Evolutionary conservation across 306 rosid genomes (phyloP).

Genomic region (Lagenaria siceraria): DNA sequence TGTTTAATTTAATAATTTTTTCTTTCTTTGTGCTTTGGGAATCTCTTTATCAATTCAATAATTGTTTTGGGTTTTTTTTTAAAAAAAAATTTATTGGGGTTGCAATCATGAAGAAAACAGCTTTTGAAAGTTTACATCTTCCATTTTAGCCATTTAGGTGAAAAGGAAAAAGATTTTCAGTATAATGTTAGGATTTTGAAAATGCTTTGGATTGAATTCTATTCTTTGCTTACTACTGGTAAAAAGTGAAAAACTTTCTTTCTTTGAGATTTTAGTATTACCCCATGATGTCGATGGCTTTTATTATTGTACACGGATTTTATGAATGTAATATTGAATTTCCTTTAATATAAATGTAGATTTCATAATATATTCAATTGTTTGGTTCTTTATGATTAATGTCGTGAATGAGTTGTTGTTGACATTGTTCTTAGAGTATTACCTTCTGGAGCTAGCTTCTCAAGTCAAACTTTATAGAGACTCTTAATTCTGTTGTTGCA

Average conservation of each 20-base stretch:
- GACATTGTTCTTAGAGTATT: not conserved
- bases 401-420: not conserved
- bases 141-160: not conserved
- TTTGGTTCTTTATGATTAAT: not conserved
- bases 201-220: not conserved
- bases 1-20: not conserved
- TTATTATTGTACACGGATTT: not conserved
- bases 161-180: not conserved
- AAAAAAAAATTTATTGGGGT: not conserved
- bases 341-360: not conserved
- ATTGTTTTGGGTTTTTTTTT: not conserved
- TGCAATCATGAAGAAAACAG: not conserved
- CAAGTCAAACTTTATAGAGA: not conserved
- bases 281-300: not conserved
- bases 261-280: not conserved
- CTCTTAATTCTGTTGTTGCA: not conserved
- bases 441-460: not conserved
- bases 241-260: not conserved
- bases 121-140: not conserved
- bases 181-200: not conserved
- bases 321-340: not conserved
- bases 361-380: not conserved
- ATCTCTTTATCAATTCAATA: not conserved
- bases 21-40: not conserved
- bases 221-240: not conserved